A percentile compares a stretch with the other conserved stretches of the same genome.
Evolutionary conservation across 2,329 filamentous ascomycete species (phyloP).

Genomic region (Teratosphaeria gauchensis): DNA sequence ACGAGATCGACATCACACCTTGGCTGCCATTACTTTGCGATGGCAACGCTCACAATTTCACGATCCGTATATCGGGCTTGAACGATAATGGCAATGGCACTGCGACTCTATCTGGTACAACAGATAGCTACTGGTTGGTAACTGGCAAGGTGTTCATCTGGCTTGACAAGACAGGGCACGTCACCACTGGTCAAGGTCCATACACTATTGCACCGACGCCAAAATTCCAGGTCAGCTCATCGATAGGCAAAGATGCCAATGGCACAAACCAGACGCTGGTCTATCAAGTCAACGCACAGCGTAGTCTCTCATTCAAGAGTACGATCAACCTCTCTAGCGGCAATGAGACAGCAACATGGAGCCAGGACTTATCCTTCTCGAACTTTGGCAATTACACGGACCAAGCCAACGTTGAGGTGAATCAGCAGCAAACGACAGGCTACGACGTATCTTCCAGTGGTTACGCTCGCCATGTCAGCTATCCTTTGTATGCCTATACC

Average conservation of each 20-base stretch:
- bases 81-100: slow-evolving; percentile 44
- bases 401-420: slow-evolving; percentile 45
- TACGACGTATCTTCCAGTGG: slow-evolving; percentile 30
- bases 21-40: slow-evolving; percentile 63
- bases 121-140: slow-evolving; percentile 63
- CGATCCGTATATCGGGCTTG: slow-evolving; percentile 57
- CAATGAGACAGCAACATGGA: slow-evolving; percentile 41
- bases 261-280: slow-evolving; percentile 46
- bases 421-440: slow-evolving; percentile 43
- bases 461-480: slow-evolving; percentile 42
- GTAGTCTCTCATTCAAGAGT: slow-evolving; percentile 46
- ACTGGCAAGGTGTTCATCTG: slow-evolving; percentile 76
- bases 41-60: slow-evolving; percentile 54
- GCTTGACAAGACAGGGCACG: slow-evolving; percentile 43
- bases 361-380: slow-evolving; percentile 47
- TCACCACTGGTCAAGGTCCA: slow-evolving; percentile 42
- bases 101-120: slow-evolving; percentile 43
- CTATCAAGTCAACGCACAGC: slow-evolving; percentile 49
- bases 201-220: slow-evolving; percentile 34
- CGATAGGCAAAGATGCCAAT: slow-evolving; percentile 36
- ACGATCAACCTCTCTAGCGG: slow-evolving; percentile 42
- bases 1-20: slow-evolving; percentile 73
- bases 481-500: slow-evolving; percentile 52
- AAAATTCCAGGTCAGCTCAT: slow-evolving; percentile 42
- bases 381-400: slow-evolving; percentile 48